Conservation (phyloP, 495 filamentous ascomycete genomes). For the Tricharina praecox region DNA sequence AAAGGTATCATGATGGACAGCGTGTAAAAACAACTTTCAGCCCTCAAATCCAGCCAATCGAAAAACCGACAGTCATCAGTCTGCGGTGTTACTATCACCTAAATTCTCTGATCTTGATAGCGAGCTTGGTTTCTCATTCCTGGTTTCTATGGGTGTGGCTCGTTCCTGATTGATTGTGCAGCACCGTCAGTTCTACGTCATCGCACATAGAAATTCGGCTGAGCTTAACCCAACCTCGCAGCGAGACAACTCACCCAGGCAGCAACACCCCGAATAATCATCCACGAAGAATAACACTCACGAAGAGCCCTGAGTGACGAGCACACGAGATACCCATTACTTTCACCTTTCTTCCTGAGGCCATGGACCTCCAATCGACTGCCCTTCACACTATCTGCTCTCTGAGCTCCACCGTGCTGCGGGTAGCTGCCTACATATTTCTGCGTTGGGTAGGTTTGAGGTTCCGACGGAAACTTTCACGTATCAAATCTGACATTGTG, state of each 20-base stretch:
- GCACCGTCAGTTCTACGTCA: conserved; percentile 4
- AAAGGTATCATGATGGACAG: no score
- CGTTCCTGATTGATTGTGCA: no score
- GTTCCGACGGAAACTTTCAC: not conserved
- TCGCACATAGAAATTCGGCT: not conserved
- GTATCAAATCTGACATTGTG: not conserved
- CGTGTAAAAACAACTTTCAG: no score
- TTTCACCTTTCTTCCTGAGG: not conserved
- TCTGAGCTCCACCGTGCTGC: conserved; percentile 44
- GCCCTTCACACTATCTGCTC: conserved; percentile 26
- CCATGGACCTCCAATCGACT: conserved; percentile 16
- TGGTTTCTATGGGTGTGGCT: no score
- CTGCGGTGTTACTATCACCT: no score
- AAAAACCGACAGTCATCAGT: no score
- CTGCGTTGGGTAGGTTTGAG: conserved; percentile 72
- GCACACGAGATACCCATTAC: not conserved
- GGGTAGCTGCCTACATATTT: conserved; percentile 52
- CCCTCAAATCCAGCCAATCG: no score
- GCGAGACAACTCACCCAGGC: not conserved
- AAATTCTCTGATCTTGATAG: no score
- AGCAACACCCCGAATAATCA: not conserved
- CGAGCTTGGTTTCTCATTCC: no score
- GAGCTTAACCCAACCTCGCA: not conserved
- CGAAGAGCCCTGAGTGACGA: not conserved
- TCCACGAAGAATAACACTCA: conserved; percentile 1